A percentile compares a stretch with the other conserved stretches of the same genome.
Conservation (phyloP, 2,329 filamentous ascomycete species). For the Hymenoscyphus infarciens region DNA sequence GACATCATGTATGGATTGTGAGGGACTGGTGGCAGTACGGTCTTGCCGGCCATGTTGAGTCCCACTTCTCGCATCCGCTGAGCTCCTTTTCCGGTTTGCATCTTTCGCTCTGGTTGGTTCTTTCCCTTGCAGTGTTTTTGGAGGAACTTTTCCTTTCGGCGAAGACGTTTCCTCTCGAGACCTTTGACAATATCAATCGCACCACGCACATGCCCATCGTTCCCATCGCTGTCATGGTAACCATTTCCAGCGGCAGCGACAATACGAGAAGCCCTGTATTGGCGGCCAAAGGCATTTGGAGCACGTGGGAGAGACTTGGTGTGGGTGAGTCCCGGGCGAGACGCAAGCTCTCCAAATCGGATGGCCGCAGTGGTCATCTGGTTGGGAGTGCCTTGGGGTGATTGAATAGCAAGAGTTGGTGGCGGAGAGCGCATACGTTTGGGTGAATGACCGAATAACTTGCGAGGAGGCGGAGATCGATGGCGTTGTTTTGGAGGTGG, state of each 20-base stretch:
- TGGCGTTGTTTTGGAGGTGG: constrained; percentile 37
- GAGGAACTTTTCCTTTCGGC: constrained; percentile 87
- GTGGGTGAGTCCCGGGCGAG: constrained; percentile 65
- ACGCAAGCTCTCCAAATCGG: constrained; percentile 45
- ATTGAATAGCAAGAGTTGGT: constrained; percentile 50
- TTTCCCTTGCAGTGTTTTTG: constrained; percentile 84
- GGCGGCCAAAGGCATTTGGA: constrained; percentile 63
- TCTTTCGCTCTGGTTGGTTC: constrained; percentile 57
- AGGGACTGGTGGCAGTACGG: constrained; percentile 44
- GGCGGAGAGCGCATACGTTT: constrained; percentile 68
- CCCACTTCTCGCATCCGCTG: constrained; percentile 93
- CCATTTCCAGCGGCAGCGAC: constrained; percentile 40
- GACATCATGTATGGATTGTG: constrained; percentile 68
- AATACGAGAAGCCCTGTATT: constrained; percentile 42
- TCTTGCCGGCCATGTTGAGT: constrained; percentile 79
- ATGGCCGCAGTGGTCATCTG: constrained; percentile 40
- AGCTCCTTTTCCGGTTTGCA: constrained; percentile 79
- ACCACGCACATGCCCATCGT: constrained; percentile 71
- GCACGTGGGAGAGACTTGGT: constrained; percentile 86
- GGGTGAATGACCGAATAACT: constrained; percentile 33
- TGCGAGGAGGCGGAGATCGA: constrained; percentile 36
- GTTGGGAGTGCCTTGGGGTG: constrained; percentile 45
- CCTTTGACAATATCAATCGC: constrained; percentile 98
- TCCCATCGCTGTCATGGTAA: constrained; percentile 35
- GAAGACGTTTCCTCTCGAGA: constrained; percentile 87